Percentiles rank a stretch among this genome's conserved stretches.
These are phyloP conservation scores for Tillandsia fasciculata DNA, from an alignment of 176 grass and related monocot genomes.

Conservation along the genomic window DNA sequence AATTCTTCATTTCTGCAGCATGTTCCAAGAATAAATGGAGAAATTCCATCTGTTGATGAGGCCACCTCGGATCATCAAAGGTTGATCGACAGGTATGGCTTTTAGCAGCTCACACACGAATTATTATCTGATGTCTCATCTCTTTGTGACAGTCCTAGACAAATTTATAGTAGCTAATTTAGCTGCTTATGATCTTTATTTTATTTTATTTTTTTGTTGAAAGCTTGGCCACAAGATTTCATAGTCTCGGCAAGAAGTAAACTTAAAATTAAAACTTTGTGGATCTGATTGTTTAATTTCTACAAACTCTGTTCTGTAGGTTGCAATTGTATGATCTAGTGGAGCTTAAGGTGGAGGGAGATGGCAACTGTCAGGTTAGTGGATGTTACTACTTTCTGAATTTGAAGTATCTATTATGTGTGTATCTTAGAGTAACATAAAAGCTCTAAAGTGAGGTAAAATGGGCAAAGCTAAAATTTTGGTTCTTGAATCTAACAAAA, in stretches of 20 bases:
- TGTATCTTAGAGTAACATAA: not conserved
- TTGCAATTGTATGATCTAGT: constrained; percentile 56
- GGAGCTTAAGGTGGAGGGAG: constrained; percentile 60
- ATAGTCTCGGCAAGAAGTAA: too few species aligned
- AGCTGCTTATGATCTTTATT: too few species aligned
- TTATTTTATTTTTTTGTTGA: too few species aligned
- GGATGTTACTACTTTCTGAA: constrained; percentile 4
- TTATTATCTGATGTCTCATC: too few species aligned
- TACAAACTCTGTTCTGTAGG: constrained; percentile 22
- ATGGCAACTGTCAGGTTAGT: constrained; percentile 72
- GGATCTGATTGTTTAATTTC: constrained; percentile 5
- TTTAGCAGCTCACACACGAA: not conserved
- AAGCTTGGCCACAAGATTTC: too few species aligned
- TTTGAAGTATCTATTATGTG: not conserved
- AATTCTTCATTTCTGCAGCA: constrained; percentile 37
- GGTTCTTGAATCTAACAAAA: not conserved
- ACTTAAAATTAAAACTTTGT: not conserved
- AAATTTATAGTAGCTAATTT: too few species aligned
- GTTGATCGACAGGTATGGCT: constrained; percentile 38
- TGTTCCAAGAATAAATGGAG: constrained; percentile 59
- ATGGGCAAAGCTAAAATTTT: not conserved
- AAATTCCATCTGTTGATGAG: constrained; percentile 61
- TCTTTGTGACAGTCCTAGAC: too few species aligned
- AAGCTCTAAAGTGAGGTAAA: not conserved
- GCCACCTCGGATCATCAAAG: constrained; percentile 58